Evolutionary conservation across 148 eudicot species (phyloP), one percentile per base, ranked within the genome.

Genomic region (Vaccinium corymbosum): DNA sequence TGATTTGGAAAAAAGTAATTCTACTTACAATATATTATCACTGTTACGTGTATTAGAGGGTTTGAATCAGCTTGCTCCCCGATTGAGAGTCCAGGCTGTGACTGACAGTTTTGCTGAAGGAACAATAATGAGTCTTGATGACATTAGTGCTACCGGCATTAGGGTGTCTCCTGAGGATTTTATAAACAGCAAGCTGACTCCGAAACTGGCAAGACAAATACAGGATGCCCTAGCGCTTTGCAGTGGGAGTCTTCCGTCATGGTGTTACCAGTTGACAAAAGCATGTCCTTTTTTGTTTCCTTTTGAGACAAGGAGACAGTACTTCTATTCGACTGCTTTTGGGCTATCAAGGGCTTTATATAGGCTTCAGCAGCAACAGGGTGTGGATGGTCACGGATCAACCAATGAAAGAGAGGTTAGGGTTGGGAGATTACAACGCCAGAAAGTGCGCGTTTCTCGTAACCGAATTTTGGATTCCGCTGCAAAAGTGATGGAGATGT

Each of bases 401-500:
- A 80, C 85, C 22, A 90, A 86, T 83, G 99, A 95, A 55, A 93
- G 98, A 89, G 98, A 95, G 86, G 90, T 93, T 20, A 90, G 99
- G 88, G 91, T 97, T 78, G 98, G 99, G 82, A 92, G 99, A 85
- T 86, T 97, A 73, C 98, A 97, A 83, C 93, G 99, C 56, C 99
- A 97, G 86, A 97, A 97, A 87, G 99, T 97, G 78, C 98, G 99
- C 64, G 98, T 97, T 12, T 97, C 99, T 6, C 91, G 99, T 74
- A 97, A 87, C 87, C 91, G 99, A 49, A 97, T 97, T 83, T 86
- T 97, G 83, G 99, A 97, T 90, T 97, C 99, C 78, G 99, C 99
- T 88, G 95, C 93, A 15, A 97, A 97, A 88, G 99, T 97, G 73
- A 97, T 97, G 99, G 99, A 97, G 87, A 97, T 97, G 98, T 97